A percentile compares a stretch with the other conserved stretches of the same genome.
These are phyloP conservation scores for Vitellaria paradoxa DNA, from an alignment of 179 eudicot species.

Conservation along the genomic window DNA sequence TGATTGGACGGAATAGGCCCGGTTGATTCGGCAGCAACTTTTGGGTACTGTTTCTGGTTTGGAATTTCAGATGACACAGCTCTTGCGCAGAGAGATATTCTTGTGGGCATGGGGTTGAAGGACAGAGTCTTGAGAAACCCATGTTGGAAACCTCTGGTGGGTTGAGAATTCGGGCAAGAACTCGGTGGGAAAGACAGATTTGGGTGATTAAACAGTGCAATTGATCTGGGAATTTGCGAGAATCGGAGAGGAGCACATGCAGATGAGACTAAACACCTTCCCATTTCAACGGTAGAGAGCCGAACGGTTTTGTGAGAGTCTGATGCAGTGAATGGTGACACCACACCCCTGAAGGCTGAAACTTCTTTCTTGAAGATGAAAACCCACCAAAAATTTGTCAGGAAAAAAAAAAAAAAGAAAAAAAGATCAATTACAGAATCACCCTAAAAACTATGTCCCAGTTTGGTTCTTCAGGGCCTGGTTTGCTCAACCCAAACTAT, in stretches of 20 bases:
- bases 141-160: conserved; percentile 14
- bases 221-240: conserved; percentile 31
- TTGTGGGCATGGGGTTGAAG: conserved; percentile 14
- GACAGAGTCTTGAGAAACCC: conserved; percentile 21
- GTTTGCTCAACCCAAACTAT: too few relatives aligned
- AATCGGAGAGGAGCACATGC: conserved; percentile 21
- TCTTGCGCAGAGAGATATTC: conserved; percentile 21
- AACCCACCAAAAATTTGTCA: too few relatives aligned
- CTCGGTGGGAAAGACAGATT: conserved; percentile 14
- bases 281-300: conserved; percentile 25
- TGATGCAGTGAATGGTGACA: too few relatives aligned
- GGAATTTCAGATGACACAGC: conserved; percentile 40
- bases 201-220: conserved; percentile 19
- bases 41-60: conserved; percentile 36
- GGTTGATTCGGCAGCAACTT: conserved; percentile 52
- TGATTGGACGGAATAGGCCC: conserved; percentile 51
- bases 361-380: too few relatives aligned
- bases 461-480: too few relatives aligned
- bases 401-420: too few relatives aligned
- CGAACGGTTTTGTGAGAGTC: too few relatives aligned
- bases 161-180: conserved; percentile 11
- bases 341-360: too few relatives aligned
- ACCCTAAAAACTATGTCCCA: too few relatives aligned
- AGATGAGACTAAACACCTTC: conserved; percentile 35
- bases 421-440: too few relatives aligned